Evolutionary conservation across 129 eudicot genomes (phyloP), one percentile per base, ranked within the genome.

Genomic region (Daucus carota): DNA sequence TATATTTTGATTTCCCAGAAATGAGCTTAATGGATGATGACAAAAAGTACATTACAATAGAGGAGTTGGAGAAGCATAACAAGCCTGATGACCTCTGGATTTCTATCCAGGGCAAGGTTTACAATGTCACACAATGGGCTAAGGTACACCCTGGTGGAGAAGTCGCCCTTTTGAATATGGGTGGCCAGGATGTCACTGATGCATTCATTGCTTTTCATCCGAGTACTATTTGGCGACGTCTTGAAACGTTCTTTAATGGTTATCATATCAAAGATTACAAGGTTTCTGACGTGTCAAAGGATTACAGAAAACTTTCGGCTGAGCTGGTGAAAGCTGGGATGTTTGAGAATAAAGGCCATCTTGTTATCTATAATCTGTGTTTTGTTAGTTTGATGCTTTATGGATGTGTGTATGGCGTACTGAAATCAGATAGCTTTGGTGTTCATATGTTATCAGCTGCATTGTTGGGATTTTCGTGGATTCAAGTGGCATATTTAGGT

Each of bases 121-220:
- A 84, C 73, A 43, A 84, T 44, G 87, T 84, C 36, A 57, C 87
- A 9, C 72, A 73, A 4, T 84, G 87, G 87, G 41, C 79, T 20
- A 80, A 84, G 33, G 43, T 16, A 12, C 87, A 84, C 62, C 87
- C 87, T 2, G 87, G 87, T n/a, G 87, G 87, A 0, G 87, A 84
- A 5, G 26, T 66, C 42, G 79, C 79, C 1, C 47, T 84, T 60
- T 60, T 76, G 76, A 84, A 79, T 50, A 54, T 80, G 24, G 81
- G 81, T 31, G 87, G 87, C 42, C 81, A 84, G 26, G 87, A 84
- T 36, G 87, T 72, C 14, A 84, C 87, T 14, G 87, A 84, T 44
- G 87, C 87, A 36, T 84, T 84, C 76, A 76, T 76, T 22, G 87
- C 87, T 16, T 77, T 77, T 73, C 87, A 84, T 46, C 87, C 87